Evolutionary conservation across 2,329 filamentous ascomycete genomes (phyloP).

Genomic region (Epichloe festucae): DNA sequence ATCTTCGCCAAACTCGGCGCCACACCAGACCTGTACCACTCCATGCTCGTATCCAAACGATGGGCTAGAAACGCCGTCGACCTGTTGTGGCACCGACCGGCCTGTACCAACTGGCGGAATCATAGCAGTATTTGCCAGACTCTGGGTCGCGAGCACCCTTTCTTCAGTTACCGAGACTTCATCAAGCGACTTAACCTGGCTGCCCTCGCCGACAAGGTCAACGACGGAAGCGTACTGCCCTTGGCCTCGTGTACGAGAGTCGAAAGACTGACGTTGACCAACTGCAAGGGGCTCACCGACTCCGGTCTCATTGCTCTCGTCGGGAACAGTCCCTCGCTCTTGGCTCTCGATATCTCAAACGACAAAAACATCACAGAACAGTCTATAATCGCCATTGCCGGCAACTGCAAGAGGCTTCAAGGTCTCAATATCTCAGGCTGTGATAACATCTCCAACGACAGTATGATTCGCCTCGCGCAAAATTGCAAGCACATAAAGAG

Average conservation of each 20-base stretch:
- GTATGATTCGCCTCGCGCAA: slow-evolving; percentile 66
- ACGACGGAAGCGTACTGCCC: slow-evolving; percentile 77
- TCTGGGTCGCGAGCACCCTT: slow-evolving; percentile 57
- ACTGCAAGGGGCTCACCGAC: slow-evolving; percentile 77
- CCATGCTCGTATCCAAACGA: slow-evolving; percentile 85
- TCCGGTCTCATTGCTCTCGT: slow-evolving; percentile 69
- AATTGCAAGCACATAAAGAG: slow-evolving; percentile 79
- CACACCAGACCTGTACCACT: slow-evolving; percentile 66
- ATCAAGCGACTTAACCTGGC: slow-evolving; percentile 89
- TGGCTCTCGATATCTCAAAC: slow-evolving; percentile 83
- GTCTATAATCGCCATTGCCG: slow-evolving; percentile 65
- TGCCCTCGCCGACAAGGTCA: slow-evolving; percentile 59
- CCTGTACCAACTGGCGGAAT: slow-evolving; percentile 77
- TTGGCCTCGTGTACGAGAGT: slow-evolving; percentile 78
- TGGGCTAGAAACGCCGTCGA: slow-evolving; percentile 92
- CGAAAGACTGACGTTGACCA: slow-evolving; percentile 84
- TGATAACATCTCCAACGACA: slow-evolving; percentile 72
- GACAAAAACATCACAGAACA: slow-evolving; percentile 73
- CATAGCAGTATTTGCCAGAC: slow-evolving; percentile 71
- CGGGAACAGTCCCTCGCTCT: slow-evolving; percentile 62
- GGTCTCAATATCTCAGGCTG: slow-evolving; percentile 89
- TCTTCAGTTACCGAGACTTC: slow-evolving; percentile 80
- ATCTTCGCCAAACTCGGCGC: slow-evolving; percentile 76
- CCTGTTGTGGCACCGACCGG: slow-evolving; percentile 85
- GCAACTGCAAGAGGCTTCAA: slow-evolving; percentile 74